phyloP scores from a whole-genome alignment of 192 early-diverging fungal species.

The Spinellus fusiger region DNA sequence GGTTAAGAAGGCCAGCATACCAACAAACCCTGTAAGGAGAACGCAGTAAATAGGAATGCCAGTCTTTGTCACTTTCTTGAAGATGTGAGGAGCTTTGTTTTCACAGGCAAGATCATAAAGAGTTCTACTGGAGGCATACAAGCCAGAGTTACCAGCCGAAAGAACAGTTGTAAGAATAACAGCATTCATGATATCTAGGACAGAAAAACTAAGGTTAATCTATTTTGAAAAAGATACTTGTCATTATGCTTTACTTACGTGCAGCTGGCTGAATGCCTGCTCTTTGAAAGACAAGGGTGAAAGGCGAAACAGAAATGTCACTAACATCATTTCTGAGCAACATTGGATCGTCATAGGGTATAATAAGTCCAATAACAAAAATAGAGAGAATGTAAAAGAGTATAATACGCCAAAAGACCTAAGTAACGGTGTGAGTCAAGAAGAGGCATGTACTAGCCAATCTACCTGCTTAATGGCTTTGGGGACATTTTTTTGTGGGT shows the following conservation, averaged over 20 bases:
- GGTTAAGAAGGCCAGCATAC: constrained; percentile 52
- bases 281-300: constrained; percentile 58
- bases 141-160: constrained; percentile 69
- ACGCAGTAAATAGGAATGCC: constrained; percentile 63
- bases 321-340: constrained; percentile 36
- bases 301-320: constrained; percentile 51
- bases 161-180: constrained; percentile 65
- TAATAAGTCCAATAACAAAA: constrained; percentile 64
- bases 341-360: constrained; percentile 52
- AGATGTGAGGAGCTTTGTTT: constrained; percentile 55
- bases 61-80: constrained; percentile 36
- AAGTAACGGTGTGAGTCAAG: constrained; percentile 35
- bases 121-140: constrained; percentile 66
- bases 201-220: neutral
- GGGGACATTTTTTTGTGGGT: constrained; percentile 70
- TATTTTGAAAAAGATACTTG: neutral
- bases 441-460: constrained; percentile 30
- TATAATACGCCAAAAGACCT: constrained; percentile 73
- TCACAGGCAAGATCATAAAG: constrained; percentile 55
- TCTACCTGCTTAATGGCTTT: constrained; percentile 69
- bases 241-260: constrained; percentile 4
- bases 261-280: constrained; percentile 46
- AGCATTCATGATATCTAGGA: constrained; percentile 64
- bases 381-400: constrained; percentile 65
- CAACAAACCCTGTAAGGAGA: constrained; percentile 45